Base-by-base conservation (phyloP, 371 early-diverging fungal species). In the Fennellomyces sp. region DNA sequence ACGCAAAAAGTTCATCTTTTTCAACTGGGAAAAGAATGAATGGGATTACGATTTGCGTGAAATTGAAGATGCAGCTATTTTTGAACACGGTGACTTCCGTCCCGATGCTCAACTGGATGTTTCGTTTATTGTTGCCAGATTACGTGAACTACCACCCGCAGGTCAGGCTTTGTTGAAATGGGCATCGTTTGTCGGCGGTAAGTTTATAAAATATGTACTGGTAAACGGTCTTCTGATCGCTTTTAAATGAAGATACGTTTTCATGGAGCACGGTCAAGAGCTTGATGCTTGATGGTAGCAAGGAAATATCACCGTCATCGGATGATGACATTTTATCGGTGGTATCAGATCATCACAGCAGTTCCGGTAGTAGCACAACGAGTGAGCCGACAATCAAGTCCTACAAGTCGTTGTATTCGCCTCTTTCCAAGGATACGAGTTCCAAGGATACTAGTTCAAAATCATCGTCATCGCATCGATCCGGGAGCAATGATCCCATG, bases 1-100 rank as follows among this genome's bases (percentile, higher is more conserved):
- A 50, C 73, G 73, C 31, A 75, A 78, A 42, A 70, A 67, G 30
- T 42, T 75, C 3, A 75, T 78, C 5, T 78, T 71, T 42, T 78
- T 78, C 52, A 69, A 75, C 38, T 78, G 79, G 79, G 73, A 75
- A 26, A 63, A 70, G 28, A 78, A 78, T 26, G 63, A 73, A 57
- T 78, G 79, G 79, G 75, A 72, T 23, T 78, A 69, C 47, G 72
- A 75, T 30, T 25, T 75, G 5, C 27, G 47, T 2, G 73, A 70
- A 25, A 71, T 78, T n/a, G 15, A 50, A n/a, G 29, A 50, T 5
- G 50, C 50, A 5, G 28, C 56, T 17, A 45, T 21, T 5, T 28
- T n/a, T 15, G 21, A 33, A 6, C 19, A 30, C 10, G 35, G 5
- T 23, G 3, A 26, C 6, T 10, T 31, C 28, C 15, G 29, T 17